A percentile compares a stretch with the other conserved stretches of the same genome.
These are phyloP conservation scores for Monoraphidium neglectum DNA, from an alignment of 139 green algal genomes.

Conservation along the genomic window DNA sequence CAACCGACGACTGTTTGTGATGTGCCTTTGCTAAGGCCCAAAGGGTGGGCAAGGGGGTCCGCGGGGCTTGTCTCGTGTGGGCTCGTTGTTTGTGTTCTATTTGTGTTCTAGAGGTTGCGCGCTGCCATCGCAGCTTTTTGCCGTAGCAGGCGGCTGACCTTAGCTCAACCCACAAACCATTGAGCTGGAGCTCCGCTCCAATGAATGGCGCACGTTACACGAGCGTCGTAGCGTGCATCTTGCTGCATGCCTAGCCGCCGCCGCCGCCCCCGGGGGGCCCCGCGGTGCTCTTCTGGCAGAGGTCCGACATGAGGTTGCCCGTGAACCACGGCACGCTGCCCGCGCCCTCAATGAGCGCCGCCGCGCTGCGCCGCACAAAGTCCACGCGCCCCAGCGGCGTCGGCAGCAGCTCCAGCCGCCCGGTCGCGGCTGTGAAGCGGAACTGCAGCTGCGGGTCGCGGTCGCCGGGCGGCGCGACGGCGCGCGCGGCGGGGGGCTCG, in stretches of 20 bases:
- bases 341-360: constrained; percentile 69
- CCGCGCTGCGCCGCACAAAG: too few species aligned
- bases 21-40: too few species aligned
- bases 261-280: neutral
- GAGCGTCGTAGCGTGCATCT: neutral
- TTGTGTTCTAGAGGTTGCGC: too few species aligned
- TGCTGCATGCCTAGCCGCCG: neutral
- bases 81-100: too few species aligned
- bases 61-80: too few species aligned
- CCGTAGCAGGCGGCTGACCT: too few species aligned
- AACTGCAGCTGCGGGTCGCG: constrained; percentile 52
- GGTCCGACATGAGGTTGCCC: constrained; percentile 86
- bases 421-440: constrained; percentile 24
- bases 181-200: too few species aligned
- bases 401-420: constrained; percentile 59
- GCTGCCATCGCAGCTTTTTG: too few species aligned
- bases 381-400: constrained; percentile 63
- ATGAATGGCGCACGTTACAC: too few species aligned
- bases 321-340: constrained; percentile 82
- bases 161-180: too few species aligned
- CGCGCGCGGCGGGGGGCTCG: neutral
- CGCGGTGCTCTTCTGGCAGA: constrained; percentile 76
- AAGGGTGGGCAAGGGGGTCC: too few species aligned
- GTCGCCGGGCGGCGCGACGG: constrained; percentile 39
- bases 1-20: too few species aligned